Percentiles rank a stretch among this genome's conserved stretches.
Evolutionary conservation across 352 stramenopile species (phyloP).

Genomic region (Globisporangium apiculatum): DNA sequence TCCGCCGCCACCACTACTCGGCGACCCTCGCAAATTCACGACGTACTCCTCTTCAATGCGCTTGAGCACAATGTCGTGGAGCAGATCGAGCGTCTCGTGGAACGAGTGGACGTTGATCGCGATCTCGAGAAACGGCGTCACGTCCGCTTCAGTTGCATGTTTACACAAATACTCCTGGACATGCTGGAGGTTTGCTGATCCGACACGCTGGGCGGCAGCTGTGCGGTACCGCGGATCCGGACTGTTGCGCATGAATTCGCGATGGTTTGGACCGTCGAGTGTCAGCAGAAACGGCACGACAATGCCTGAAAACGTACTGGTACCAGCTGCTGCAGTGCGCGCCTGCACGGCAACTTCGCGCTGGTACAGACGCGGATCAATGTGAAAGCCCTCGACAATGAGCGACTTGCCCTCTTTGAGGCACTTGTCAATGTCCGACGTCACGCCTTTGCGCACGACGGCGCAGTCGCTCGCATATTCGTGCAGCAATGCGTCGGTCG

Average conservation of each 20-base stretch:
- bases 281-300: constrained; percentile 76
- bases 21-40: constrained; percentile 1
- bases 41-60: constrained; percentile 78
- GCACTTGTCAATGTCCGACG: constrained; percentile 84
- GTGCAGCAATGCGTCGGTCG: constrained; percentile 46
- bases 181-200: constrained; percentile 69
- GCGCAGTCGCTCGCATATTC: constrained; percentile 77
- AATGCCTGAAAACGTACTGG: constrained; percentile 47
- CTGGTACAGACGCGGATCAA: constrained; percentile 82
- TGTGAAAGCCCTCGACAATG: constrained; percentile 84
- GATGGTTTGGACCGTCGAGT: constrained; percentile 57
- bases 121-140: constrained; percentile 70
- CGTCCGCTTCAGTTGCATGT: constrained; percentile 32
- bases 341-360: constrained; percentile 41
- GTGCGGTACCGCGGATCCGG: constrained; percentile 76
- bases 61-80: constrained; percentile 82
- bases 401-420: constrained; percentile 87
- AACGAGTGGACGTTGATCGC: constrained; percentile 83
- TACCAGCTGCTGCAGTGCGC: constrained; percentile 11
- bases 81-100: constrained; percentile 73
- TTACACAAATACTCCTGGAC: constrained; percentile 69
- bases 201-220: constrained; percentile 28
- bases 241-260: constrained; percentile 77
- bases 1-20: too few relatives aligned
- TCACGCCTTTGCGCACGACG: constrained; percentile 76